phyloP scores from a whole-genome alignment of 2,329 filamentous ascomycete species.

The Ophiostoma perfectum region DNA sequence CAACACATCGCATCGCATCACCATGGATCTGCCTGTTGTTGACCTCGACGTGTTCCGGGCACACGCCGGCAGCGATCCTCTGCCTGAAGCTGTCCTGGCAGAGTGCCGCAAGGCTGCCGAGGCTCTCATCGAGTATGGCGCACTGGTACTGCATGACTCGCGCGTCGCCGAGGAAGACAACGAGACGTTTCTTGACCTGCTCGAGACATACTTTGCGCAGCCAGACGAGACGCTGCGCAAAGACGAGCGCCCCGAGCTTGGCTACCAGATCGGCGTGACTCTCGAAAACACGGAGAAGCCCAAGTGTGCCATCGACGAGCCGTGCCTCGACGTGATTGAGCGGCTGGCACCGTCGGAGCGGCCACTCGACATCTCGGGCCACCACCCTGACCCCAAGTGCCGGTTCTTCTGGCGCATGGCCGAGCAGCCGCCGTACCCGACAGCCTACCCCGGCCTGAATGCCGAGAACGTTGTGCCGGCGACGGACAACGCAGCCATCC shows the following conservation, averaged over 20 bases:
- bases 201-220: constrained; percentile 62
- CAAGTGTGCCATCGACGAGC: constrained; percentile 58
- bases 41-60: constrained; percentile 44
- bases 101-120: constrained; percentile 52
- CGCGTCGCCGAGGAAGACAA: constrained; percentile 54
- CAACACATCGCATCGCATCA: neutral
- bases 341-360: constrained; percentile 51
- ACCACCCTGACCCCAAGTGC: constrained; percentile 56
- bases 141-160: constrained; percentile 55
- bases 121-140: constrained; percentile 55
- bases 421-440: constrained; percentile 49
- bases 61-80: constrained; percentile 33
- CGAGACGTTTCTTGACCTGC: constrained; percentile 52
- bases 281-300: constrained; percentile 60
- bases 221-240: constrained; percentile 39
- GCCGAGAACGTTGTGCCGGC: constrained; percentile 49
- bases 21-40: constrained; percentile 56
- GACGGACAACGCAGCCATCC: constrained; percentile 41
- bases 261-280: constrained; percentile 58
- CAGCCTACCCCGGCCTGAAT: constrained; percentile 51
- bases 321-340: constrained; percentile 52
- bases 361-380: constrained; percentile 52
- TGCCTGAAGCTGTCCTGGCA: constrained; percentile 37
- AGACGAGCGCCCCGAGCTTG: constrained; percentile 54
- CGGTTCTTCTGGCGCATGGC: constrained; percentile 60